Conservation (phyloP, 345 rosid species). For the Eucalyptus tenuipes region DNA sequence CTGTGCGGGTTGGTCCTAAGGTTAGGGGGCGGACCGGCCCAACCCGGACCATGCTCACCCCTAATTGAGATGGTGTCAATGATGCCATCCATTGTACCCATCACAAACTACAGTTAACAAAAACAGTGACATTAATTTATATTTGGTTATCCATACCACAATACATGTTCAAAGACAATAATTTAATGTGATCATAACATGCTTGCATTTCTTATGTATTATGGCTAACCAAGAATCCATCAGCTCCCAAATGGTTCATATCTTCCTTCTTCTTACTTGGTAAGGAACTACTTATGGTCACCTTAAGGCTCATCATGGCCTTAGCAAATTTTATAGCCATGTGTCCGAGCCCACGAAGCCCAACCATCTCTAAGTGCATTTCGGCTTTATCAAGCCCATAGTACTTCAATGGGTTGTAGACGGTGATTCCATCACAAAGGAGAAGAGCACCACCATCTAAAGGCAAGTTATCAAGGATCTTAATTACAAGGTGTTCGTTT, state of each 20-base stretch:
- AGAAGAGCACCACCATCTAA: conserved; percentile 47
- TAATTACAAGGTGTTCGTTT: conserved; percentile 29
- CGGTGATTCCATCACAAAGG: conserved; percentile 47
- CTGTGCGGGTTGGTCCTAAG: too few relatives aligned
- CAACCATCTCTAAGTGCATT: conserved; percentile 29
- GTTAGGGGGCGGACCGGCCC: too few relatives aligned
- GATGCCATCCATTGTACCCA: conserved; percentile 17
- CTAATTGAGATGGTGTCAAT: conserved; percentile 27
- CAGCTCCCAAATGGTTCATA: conserved; percentile 16
- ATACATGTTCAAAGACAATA: background rate
- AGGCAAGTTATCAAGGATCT: conserved; percentile 32
- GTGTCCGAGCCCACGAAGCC: conserved; percentile 36
- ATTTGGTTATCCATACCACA: background rate
- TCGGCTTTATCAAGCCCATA: conserved; percentile 21
- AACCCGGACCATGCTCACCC: too few relatives aligned
- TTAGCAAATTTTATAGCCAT: conserved; percentile 37
- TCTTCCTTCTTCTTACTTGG: conserved; percentile 24
- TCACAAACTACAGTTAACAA: background rate
- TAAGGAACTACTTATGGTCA: conserved; percentile 35
- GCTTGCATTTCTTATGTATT: conserved; percentile 23
- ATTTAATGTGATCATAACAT: background rate
- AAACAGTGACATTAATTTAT: background rate
- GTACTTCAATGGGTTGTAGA: conserved; percentile 50
- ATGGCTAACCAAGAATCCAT: conserved; percentile 21
- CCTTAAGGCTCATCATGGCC: conserved; percentile 24